These are phyloP conservation scores for Trichosporon faecale DNA, from an alignment of 1,284 basidiomycete genomes.

Conservation along the genomic window DNA sequence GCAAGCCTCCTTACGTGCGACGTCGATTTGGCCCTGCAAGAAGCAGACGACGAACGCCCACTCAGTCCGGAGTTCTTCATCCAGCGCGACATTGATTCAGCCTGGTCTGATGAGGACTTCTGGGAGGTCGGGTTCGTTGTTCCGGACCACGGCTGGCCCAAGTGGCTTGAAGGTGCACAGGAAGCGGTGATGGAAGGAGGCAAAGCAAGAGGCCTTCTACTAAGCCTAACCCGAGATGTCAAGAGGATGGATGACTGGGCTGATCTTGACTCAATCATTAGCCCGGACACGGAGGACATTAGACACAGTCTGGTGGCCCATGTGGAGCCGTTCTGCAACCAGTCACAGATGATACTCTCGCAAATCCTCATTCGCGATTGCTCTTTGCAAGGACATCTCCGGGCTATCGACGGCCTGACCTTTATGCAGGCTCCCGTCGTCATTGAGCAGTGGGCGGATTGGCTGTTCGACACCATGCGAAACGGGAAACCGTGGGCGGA, in stretches of 20 bases:
- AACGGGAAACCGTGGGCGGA: constrained; percentile 66
- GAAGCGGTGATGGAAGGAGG: constrained; percentile 65
- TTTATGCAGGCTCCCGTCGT: constrained; percentile 72
- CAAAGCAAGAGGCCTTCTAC: constrained; percentile 71
- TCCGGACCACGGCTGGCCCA: constrained; percentile 52
- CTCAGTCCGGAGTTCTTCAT: constrained; percentile 75
- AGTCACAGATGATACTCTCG: constrained; percentile 60
- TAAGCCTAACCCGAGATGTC: constrained; percentile 40
- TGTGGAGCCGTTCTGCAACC: constrained; percentile 61
- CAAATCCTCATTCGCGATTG: constrained; percentile 67
- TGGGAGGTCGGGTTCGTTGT: constrained; percentile 72
- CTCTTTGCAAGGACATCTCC: constrained; percentile 65
- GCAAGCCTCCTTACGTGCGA: constrained; percentile 26
- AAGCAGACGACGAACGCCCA: constrained; percentile 53
- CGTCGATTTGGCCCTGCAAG: constrained; percentile 44
- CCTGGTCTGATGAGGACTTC: constrained; percentile 67
- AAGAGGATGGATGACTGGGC: constrained; percentile 36
- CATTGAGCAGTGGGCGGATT: constrained; percentile 61
- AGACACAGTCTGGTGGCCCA: constrained; percentile 54
- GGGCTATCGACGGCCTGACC: constrained; percentile 67
- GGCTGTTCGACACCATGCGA: constrained; percentile 67
- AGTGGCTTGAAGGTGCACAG: constrained; percentile 48
- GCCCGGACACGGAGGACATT: constrained; percentile 44
- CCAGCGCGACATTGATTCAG: constrained; percentile 63
- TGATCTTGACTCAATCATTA: constrained; percentile 16